Conservation (phyloP, 192 early-diverging fungal species). For the Entomortierella parvispora region DNA sequence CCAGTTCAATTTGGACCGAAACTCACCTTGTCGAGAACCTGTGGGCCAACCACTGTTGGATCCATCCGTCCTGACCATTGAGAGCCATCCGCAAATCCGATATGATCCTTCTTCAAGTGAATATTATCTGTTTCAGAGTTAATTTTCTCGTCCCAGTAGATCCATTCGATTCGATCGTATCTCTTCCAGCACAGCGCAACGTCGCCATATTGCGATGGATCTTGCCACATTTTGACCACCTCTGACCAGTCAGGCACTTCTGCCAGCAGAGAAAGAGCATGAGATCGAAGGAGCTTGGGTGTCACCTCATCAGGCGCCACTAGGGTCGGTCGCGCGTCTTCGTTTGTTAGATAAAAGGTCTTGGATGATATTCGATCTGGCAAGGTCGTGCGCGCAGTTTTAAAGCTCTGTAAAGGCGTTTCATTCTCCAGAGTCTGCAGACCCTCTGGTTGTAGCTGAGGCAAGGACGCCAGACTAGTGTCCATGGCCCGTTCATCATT, state of each 20-base stretch:
- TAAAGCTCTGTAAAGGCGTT: conserved; percentile 12
- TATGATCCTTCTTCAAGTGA: conserved; percentile 34
- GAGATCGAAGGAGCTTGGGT: conserved; percentile 33
- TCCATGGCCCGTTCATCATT: conserved; percentile 4
- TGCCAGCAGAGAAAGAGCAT: conserved; percentile 36
- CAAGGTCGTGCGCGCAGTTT: conserved; percentile 9
- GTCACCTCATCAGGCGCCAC: conserved; percentile 47
- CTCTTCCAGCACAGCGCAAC: conserved; percentile 56
- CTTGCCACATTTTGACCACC: conserved; percentile 42
- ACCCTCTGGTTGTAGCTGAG: background rate
- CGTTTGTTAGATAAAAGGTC: conserved; percentile 31
- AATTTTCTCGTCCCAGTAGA: conserved; percentile 36
- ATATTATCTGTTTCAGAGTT: conserved; percentile 23
- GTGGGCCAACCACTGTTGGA: conserved; percentile 43
- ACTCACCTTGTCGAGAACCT: conserved; percentile 53
- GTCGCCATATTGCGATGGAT: conserved; percentile 30
- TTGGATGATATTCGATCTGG: conserved; percentile 29
- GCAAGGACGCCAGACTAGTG: conserved; percentile 3
- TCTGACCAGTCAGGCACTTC: conserved; percentile 50
- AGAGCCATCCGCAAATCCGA: conserved; percentile 48
- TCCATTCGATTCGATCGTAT: conserved; percentile 57
- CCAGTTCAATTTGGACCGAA: background rate
- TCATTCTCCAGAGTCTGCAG: background rate
- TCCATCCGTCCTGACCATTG: conserved; percentile 40
- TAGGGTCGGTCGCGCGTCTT: conserved; percentile 23